Evolutionary conservation across 2,329 filamentous ascomycete species (phyloP).

Genomic region (Dissoconium aciculare): DNA sequence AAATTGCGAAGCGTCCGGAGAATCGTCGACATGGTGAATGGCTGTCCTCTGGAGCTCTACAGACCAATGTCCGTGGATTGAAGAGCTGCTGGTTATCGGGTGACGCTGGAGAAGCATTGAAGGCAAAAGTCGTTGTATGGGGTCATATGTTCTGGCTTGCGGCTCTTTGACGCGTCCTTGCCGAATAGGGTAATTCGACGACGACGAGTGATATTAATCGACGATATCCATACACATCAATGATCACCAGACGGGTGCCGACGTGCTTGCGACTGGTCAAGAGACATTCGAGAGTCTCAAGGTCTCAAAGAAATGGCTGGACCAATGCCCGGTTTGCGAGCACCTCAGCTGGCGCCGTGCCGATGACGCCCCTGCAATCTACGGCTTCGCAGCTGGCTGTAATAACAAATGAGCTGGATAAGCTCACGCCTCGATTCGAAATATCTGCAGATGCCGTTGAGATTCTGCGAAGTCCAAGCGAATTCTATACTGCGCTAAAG

Average conservation of each 20-base stretch:
- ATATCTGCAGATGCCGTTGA: constrained; percentile 65
- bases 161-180: too few relatives aligned
- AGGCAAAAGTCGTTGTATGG: too few relatives aligned
- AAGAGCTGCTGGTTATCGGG: too few relatives aligned
- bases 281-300: constrained; percentile 2
- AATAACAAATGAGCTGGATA: constrained; percentile 64
- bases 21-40: constrained; percentile 70
- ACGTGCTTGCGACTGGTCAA: constrained; percentile 14
- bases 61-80: too few relatives aligned
- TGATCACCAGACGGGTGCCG: constrained; percentile 17
- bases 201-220: too few relatives aligned
- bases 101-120: too few relatives aligned
- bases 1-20: constrained; percentile 74
- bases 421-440: constrained; percentile 79
- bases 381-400: constrained; percentile 41
- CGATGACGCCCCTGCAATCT: constrained; percentile 8
- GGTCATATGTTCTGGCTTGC: too few relatives aligned
- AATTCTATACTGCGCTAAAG: constrained; percentile 87
- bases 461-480: constrained; percentile 64
- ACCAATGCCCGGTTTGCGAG: constrained; percentile 15
- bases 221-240: too few relatives aligned
- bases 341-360: constrained; percentile 11
- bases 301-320: constrained; percentile 7
- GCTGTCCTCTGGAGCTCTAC: too few relatives aligned
- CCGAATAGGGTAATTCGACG: too few relatives aligned